These are phyloP conservation scores for Sporothrix mexicana DNA, from an alignment of 2,329 filamentous ascomycete species.

Conservation along the genomic window DNA sequence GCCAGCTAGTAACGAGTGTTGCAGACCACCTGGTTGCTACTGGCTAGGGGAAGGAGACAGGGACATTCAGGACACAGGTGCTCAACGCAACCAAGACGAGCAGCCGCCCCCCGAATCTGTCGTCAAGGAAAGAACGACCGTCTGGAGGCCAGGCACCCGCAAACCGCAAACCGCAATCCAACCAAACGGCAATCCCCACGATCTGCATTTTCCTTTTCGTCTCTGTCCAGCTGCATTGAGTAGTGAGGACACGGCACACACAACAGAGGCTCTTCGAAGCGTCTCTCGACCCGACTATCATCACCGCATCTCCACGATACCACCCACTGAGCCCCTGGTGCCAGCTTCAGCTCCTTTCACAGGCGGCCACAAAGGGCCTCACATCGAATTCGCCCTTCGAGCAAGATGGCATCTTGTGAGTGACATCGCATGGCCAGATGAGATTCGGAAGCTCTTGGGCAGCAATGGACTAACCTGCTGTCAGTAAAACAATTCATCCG, in stretches of 20 bases:
- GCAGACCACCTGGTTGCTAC: conserved; percentile 7
- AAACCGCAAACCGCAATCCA: conserved; percentile 4
- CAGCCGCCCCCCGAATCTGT: conserved; percentile 9
- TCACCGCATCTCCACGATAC: not conserved
- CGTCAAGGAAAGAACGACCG: conserved; percentile 16
- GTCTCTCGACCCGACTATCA: not conserved
- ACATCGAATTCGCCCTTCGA: conserved; percentile 17
- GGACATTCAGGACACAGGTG: not conserved
- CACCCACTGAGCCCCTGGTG: not conserved
- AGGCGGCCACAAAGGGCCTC: conserved; percentile 31
- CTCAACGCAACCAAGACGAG: not conserved
- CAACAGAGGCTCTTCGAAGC: not conserved
- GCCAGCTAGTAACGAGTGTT: not conserved
- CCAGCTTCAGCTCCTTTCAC: conserved; percentile 12
- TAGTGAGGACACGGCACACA: conserved; percentile 1
- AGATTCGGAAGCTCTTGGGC: too few species aligned
- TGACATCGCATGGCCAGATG: not conserved
- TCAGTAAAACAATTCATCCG: conserved; percentile 99
- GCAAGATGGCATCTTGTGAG: conserved; percentile 38
- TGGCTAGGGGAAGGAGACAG: not conserved
- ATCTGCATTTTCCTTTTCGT: not conserved
- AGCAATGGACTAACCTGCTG: not conserved
- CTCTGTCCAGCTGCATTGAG: not conserved
- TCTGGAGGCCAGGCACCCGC: conserved; percentile 26
- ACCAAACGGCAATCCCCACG: not conserved